These are phyloP conservation scores for Boletellus ananiceps DNA, from an alignment of 768 basidiomycete genomes.

Conservation along the genomic window DNA sequence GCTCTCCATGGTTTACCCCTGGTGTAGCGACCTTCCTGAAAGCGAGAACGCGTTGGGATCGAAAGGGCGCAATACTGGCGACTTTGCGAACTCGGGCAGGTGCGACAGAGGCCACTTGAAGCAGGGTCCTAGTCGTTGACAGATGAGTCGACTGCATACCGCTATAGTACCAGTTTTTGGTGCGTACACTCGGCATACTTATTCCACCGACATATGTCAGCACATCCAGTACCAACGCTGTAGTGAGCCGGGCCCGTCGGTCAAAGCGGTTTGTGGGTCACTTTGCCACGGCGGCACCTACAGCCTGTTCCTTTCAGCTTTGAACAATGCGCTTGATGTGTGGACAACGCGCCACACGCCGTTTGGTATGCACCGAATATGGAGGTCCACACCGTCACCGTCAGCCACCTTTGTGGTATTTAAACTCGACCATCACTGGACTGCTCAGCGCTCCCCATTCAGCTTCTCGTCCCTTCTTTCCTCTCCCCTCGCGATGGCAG, in stretches of 20 bases:
- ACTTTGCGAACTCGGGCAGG: too few species aligned
- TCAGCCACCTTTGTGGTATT: neutral
- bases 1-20: too few species aligned
- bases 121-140: too few species aligned
- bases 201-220: too few species aligned
- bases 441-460: neutral
- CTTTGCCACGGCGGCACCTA: neutral
- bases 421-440: neutral
- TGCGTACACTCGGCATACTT: too few species aligned
- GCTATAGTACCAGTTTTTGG: too few species aligned
- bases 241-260: neutral
- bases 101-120: too few species aligned
- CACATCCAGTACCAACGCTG: neutral
- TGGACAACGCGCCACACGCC: neutral
- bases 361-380: neutral
- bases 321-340: neutral
- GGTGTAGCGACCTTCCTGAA: too few species aligned
- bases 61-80: too few species aligned
- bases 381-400: neutral
- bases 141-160: too few species aligned
- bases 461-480: neutral
- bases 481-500: neutral
- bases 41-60: too few species aligned
- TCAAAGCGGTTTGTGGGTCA: neutral
- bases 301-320: neutral